These are phyloP conservation scores for Dichomitus squalens DNA, from an alignment of 1,284 basidiomycete genomes.

Conservation along the genomic window DNA sequence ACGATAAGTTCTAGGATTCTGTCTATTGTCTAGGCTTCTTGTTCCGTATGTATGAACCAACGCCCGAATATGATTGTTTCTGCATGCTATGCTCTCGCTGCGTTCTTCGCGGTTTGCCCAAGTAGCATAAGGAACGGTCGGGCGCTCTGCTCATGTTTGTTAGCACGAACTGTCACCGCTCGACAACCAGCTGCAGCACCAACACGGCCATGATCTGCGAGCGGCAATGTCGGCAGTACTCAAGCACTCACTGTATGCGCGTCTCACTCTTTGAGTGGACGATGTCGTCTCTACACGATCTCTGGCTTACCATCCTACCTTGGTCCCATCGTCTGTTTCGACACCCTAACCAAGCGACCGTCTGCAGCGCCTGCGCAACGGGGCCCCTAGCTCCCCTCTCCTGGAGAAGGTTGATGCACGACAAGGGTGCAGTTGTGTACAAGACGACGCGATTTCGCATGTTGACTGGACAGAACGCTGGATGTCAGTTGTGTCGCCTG, in stretches of 20 bases:
- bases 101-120: no score
- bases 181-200: no score
- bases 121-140: no score
- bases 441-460: neutral
- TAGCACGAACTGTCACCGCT: no score
- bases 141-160: no score
- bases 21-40: neutral
- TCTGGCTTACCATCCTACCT: neutral
- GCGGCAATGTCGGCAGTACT: no score
- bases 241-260: no score
- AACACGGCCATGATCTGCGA: no score
- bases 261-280: no score
- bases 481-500: neutral
- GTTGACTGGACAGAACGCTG: neutral
- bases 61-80: neutral
- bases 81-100: no score
- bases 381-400: neutral
- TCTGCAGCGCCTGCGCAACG: neutral
- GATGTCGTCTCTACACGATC: neutral
- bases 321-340: no score
- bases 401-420: neutral
- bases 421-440: neutral
- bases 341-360: neutral
- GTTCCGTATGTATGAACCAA: neutral
- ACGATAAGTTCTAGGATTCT: neutral